These are phyloP conservation scores for Caloboletus inedulis DNA, from an alignment of 1,284 basidiomycete species.

Conservation along the genomic window DNA sequence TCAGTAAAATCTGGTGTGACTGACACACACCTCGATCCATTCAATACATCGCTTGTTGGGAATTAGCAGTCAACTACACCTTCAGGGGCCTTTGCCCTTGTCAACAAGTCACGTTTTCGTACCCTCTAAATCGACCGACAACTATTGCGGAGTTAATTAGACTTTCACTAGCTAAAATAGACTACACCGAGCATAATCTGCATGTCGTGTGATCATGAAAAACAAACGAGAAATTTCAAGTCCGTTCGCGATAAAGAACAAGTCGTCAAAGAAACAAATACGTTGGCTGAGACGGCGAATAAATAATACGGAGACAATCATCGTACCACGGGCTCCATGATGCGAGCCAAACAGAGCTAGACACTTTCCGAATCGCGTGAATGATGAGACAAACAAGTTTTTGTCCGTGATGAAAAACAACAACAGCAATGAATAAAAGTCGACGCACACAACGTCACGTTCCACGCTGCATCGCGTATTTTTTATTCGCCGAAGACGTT, in stretches of 20 bases:
- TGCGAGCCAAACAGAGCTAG: conserved; percentile 12
- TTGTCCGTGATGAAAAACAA: conserved; percentile 2
- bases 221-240: not conserved
- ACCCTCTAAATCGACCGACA: not conserved
- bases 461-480: conserved; percentile 29
- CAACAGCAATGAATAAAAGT: conserved; percentile 1
- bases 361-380: conserved; percentile 10
- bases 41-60: too few relatives aligned
- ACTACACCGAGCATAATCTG: conserved; percentile 26
- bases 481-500: conserved; percentile 24
- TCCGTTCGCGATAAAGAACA: not conserved
- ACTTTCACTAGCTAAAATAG: conserved; percentile 22
- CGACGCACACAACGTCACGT: conserved; percentile 1
- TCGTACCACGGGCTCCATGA: conserved; percentile 2
- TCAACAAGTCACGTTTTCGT: too few relatives aligned
- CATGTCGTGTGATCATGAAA: conserved; percentile 6
- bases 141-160: conserved; percentile 14
- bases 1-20: too few relatives aligned
- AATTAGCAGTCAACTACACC: too few relatives aligned
- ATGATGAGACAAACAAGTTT: conserved; percentile 2
- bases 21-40: too few relatives aligned
- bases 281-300: conserved; percentile 9
- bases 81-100: too few relatives aligned
- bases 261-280: not conserved
- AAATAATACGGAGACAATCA: conserved; percentile 17